Evolutionary conservation across 108 stramenopile genomes (phyloP), one percentile per base, ranked within the genome.

Genomic region (Stephanodiscus minutulus): DNA sequence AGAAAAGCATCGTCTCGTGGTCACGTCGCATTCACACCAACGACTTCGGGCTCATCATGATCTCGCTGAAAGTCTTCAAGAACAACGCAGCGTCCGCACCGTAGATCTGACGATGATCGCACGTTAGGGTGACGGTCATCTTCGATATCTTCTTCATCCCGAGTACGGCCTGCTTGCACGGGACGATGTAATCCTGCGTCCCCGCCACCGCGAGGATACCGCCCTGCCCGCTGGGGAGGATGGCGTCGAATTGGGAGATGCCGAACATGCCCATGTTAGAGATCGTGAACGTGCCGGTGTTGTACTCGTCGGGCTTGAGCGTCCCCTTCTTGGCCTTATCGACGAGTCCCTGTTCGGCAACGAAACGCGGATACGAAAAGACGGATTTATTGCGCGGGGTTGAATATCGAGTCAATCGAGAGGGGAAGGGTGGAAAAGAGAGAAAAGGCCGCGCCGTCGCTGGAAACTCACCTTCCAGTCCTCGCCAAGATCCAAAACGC

Each of bases 201-300:
- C 85, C 96, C 10, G 92, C 96, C 47, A 98, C 92, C 33, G 98
- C 98, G 22, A 98, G 83, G 59, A 98, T 98, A 29, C 92, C 90
- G 7, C 98, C 98, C 70, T 74, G 77, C 58, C 95, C 95, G 3
- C 79, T 73, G 25, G 98, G 97, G 43, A 98, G 94, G 72, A 98
- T 96, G 15, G 98, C 96, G 67, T 94, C 97, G 64, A 98, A 98
- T 61, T 92, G 77, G 31, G 93, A 85, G 2, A 98, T 97, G 17
- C 96, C 97, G 77, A 97, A 97, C 98, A 98, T 98, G 37, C 98
- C 98, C 77, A 98, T 93, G 85, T 98, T 98, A 53, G 96, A 95
- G 66, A 98, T 98, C 43, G 96, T 93, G 73, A 98, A 97, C 9
- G 98, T 98, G 17, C 98, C 98, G 0, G 94, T 84, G 56, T 86